These are phyloP conservation scores for Pachysandra terminalis DNA, from an alignment of 164 flowering plant species.

Conservation along the genomic window DNA sequence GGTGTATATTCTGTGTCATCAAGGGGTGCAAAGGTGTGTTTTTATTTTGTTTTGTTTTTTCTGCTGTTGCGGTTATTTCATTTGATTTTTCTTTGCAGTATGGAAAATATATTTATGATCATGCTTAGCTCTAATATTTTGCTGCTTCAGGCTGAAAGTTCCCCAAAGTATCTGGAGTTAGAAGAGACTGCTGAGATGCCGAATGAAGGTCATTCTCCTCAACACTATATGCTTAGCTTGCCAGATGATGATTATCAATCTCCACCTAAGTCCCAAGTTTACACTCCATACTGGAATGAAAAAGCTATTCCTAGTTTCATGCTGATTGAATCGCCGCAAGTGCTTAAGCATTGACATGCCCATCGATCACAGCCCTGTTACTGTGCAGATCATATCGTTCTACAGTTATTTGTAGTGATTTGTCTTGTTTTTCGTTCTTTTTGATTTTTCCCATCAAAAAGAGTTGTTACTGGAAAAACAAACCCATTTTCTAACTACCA, in stretches of 20 bases:
- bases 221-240: constrained; percentile 1
- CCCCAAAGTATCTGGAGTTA: background rate
- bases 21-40: background rate
- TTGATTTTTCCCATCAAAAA: no score
- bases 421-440: no score
- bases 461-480: no score
- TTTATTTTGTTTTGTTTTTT: background rate
- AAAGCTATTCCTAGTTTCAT: background rate
- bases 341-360: no score
- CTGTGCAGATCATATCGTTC: no score
- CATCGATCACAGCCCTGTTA: no score
- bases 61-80: background rate
- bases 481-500: no score
- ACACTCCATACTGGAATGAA: background rate
- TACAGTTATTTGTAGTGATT: no score
- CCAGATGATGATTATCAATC: background rate
- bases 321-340: background rate
- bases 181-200: background rate
- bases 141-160: background rate
- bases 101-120: background rate
- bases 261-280: background rate
- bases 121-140: background rate
- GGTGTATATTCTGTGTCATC: background rate
- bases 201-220: background rate
- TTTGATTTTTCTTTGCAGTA: background rate